These are phyloP conservation scores for Monosiga brevicollis DNA, from an alignment of 78 protist species.

Conservation along the genomic window DNA sequence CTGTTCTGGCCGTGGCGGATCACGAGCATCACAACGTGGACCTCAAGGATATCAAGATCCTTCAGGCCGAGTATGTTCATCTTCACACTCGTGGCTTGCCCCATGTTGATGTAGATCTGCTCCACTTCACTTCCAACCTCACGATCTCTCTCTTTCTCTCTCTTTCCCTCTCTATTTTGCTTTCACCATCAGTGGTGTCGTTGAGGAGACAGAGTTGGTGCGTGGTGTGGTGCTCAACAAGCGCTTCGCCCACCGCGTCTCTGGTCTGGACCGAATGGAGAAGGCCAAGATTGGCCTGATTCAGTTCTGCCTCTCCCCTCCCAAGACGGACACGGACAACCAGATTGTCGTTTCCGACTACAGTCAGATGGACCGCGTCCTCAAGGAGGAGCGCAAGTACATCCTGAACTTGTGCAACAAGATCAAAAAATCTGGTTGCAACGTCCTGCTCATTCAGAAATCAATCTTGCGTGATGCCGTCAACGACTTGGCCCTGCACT, in stretches of 20 bases:
- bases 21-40: constrained; percentile 67
- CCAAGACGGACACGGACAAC: constrained; percentile 96
- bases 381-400: constrained; percentile 87
- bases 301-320: constrained; percentile 97
- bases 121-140: no score
- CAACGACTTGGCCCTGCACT: constrained; percentile 83
- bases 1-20: constrained; percentile 77
- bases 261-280: constrained; percentile 83
- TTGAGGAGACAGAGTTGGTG: constrained; percentile 93
- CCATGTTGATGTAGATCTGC: no score
- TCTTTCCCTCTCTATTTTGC: not conserved
- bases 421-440: constrained; percentile 88
- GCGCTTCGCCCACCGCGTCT: constrained; percentile 50
- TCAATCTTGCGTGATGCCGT: constrained; percentile 95
- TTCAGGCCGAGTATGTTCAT: no score
- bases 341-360: constrained; percentile 75
- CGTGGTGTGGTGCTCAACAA: constrained; percentile 89
- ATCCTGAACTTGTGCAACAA: constrained; percentile 82
- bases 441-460: constrained; percentile 96
- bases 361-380: constrained; percentile 88
- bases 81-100: no score
- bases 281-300: constrained; percentile 98
- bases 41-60: constrained; percentile 56
- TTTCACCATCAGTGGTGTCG: constrained; percentile 86
- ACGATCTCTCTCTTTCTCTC: not conserved